Conservation (phyloP, 495 filamentous ascomycete species). For the Aspergillus mulundensis region DNA sequence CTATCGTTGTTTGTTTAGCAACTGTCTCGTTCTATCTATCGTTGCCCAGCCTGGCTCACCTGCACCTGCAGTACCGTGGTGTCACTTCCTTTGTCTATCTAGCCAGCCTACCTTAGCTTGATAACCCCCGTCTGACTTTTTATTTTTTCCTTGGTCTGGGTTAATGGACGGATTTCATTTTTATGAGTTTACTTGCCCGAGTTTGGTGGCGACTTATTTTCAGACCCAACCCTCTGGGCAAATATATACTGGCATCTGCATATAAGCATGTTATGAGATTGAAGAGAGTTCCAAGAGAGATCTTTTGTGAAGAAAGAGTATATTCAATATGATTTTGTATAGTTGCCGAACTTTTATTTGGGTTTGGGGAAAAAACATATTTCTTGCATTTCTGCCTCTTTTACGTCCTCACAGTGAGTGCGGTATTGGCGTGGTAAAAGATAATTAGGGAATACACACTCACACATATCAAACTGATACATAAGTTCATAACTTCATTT, state of each 20-base stretch:
- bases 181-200: neutral
- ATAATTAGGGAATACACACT: neutral
- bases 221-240: neutral
- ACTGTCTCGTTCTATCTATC: neutral
- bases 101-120: neutral
- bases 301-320: neutral
- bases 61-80: neutral
- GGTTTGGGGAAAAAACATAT: neutral
- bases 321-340: neutral
- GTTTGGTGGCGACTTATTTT: neutral
- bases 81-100: neutral
- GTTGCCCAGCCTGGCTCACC: neutral
- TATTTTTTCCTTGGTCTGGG: neutral
- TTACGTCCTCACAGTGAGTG: too few species aligned
- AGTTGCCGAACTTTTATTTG: neutral
- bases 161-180: neutral
- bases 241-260: constrained; percentile 2
- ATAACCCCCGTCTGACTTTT: neutral
- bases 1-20: neutral
- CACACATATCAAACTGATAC: too few species aligned
- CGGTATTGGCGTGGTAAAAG: too few species aligned
- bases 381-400: neutral
- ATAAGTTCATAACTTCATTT: constrained; percentile 1
- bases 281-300: neutral
- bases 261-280: constrained; percentile 5